Percentiles rank a stretch among this genome's conserved stretches.
Conservation (phyloP, 1,284 basidiomycete genomes). For the Sporisorium exsertum region DNA sequence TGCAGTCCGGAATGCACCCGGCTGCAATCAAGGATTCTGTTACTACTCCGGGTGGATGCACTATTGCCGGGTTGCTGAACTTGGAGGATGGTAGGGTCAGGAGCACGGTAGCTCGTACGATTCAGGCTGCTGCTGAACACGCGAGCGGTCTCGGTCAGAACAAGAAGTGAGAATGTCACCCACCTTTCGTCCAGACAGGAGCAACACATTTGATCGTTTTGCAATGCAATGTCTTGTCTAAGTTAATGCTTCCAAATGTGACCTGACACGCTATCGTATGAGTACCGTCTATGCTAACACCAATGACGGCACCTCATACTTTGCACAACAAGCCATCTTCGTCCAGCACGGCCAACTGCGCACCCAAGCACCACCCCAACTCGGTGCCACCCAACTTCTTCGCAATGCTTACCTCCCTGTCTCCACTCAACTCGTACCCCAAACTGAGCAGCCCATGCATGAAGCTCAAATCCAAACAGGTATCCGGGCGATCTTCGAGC, state of each 20-base stretch:
- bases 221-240: background rate
- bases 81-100: conserved; percentile 94
- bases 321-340: conserved; percentile 60
- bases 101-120: conserved; percentile 93
- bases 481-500: conserved; percentile 85
- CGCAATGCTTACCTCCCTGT: conserved; percentile 72
- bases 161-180: conserved; percentile 21
- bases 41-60: conserved; percentile 98
- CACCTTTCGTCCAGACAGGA: background rate
- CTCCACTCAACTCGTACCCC: conserved; percentile 72
- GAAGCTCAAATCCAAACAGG: conserved; percentile 94
- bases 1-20: conserved; percentile 88
- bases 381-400: conserved; percentile 92
- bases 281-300: background rate
- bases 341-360: conserved; percentile 70
- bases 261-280: background rate
- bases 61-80: conserved; percentile 93
- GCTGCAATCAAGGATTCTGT: conserved; percentile 98
- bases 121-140: conserved; percentile 75
- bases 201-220: background rate
- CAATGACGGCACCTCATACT: conserved; percentile 6
- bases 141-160: conserved; percentile 63
- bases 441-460: conserved; percentile 88
- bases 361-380: conserved; percentile 93
- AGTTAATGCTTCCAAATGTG: background rate